A percentile compares a stretch with the other conserved stretches of the same genome.
Evolutionary conservation across 202 grass and related monocot genomes (phyloP).

Genomic region (Carex sylvatica): DNA sequence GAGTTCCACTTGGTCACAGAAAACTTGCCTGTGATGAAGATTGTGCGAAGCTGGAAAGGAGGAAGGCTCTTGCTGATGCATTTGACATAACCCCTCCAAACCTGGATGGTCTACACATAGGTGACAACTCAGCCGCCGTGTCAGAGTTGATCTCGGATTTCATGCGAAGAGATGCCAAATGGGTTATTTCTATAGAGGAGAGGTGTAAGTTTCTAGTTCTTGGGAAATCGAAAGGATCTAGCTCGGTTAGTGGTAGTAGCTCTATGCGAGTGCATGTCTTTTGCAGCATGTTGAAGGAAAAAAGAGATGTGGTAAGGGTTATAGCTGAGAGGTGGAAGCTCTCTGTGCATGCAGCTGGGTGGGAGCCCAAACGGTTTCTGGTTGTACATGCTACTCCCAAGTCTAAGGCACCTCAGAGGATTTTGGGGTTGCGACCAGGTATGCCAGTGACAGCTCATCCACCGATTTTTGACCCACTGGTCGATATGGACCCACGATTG

Average conservation of each 20-base stretch:
- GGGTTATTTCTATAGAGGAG: constrained; percentile 84
- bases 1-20: constrained; percentile 87
- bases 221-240: constrained; percentile 63
- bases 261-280: constrained; percentile 76
- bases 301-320: constrained; percentile 68
- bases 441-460: constrained; percentile 45
- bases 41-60: constrained; percentile 83
- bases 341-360: constrained; percentile 59
- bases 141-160: constrained; percentile 65
- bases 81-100: constrained; percentile 86
- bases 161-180: constrained; percentile 82
- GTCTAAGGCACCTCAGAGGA: constrained; percentile 66
- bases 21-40: constrained; percentile 91
- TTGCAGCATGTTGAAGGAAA: constrained; percentile 74
- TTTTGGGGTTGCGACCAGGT: constrained; percentile 63
- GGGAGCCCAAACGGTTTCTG: constrained; percentile 86
- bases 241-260: constrained; percentile 31
- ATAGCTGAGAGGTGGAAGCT: constrained; percentile 97
- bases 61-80: constrained; percentile 81
- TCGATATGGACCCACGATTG: constrained; percentile 95
- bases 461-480: constrained; percentile 58
- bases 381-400: constrained; percentile 81
- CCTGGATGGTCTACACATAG: constrained; percentile 84
- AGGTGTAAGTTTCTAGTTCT: constrained; percentile 92
- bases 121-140: constrained; percentile 48